Percentiles rank a stretch among this genome's conserved stretches.
phyloP scores from a whole-genome alignment of 768 basidiomycete genomes.

The Fomitopsis pulvina region DNA sequence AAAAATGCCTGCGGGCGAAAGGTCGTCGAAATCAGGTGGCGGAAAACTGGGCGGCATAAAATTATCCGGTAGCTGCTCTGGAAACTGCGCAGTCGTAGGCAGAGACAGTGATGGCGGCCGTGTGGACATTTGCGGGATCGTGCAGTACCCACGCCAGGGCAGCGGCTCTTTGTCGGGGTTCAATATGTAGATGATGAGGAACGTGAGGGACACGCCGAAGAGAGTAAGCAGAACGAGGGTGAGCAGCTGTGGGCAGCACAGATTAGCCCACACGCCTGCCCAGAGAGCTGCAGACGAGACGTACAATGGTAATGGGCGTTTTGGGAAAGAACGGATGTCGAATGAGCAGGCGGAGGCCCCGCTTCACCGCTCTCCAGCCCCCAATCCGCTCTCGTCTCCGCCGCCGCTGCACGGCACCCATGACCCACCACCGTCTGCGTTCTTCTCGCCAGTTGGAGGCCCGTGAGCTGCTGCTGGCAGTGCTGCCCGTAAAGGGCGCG shows the following conservation, averaged over 20 bases:
- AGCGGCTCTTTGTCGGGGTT: conserved; percentile 95
- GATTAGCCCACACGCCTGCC: neutral
- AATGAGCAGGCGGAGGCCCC: conserved; percentile 48
- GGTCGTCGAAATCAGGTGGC: conserved; percentile 59
- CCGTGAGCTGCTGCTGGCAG: conserved; percentile 25
- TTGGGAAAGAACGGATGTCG: conserved; percentile 74
- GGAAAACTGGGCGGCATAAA: conserved; percentile 51
- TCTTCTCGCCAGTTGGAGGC: neutral
- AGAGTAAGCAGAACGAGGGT: conserved; percentile 70
- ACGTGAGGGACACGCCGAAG: conserved; percentile 79
- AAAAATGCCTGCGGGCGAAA: conserved; percentile 82
- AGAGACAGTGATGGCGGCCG: conserved; percentile 36
- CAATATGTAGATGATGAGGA: conserved; percentile 84
- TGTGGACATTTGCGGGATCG: conserved; percentile 49
- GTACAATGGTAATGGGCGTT: conserved; percentile 75
- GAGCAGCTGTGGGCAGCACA: conserved; percentile 40
- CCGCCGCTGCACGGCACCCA: conserved; percentile 33
- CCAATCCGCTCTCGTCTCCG: conserved; percentile 43
- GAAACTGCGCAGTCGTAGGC: conserved; percentile 32
- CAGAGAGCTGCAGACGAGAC: conserved; percentile 21
- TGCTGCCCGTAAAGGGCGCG: conserved; percentile 13
- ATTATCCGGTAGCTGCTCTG: conserved; percentile 28
- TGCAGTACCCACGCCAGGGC: conserved; percentile 93
- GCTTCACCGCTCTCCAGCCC: conserved; percentile 44
- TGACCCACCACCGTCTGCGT: conserved; percentile 46